Conservation (phyloP, 768 basidiomycete species). For the Butyriboletus loyo region DNA sequence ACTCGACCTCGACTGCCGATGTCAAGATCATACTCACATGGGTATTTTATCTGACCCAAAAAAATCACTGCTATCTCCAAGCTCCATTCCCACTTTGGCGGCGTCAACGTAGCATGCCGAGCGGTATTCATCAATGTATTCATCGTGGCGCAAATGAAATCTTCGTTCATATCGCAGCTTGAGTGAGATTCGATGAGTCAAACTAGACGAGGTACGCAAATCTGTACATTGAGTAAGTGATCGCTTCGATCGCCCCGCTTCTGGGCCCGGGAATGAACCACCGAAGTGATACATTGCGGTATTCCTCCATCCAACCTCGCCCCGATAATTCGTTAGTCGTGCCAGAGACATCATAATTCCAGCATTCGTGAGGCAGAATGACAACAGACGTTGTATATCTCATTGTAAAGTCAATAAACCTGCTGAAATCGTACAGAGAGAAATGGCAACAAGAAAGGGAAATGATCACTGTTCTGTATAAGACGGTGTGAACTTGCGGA, state of each 20-base stretch:
- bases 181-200: neutral
- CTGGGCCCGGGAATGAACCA: too few species aligned
- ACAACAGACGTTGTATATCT: neutral
- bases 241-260: neutral
- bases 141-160: neutral
- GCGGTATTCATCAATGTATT: neutral
- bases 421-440: neutral
- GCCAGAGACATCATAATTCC: too few species aligned
- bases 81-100: neutral
- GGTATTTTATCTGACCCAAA: neutral
- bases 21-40: neutral
- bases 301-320: too few species aligned
- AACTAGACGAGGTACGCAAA: too few species aligned
- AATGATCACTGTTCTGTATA: too few species aligned
- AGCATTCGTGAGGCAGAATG: neutral
- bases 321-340: too few species aligned
- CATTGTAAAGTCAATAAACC: too few species aligned
- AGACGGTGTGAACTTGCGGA: neutral
- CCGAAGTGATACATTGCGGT: too few species aligned
- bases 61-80: neutral
- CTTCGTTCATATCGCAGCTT: too few species aligned
- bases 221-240: too few species aligned
- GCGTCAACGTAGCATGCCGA: neutral
- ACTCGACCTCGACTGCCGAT: neutral
- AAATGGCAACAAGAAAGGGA: neutral